phyloP scores from a whole-genome alignment of 371 early-diverging fungal genomes.

The Capillidium rhysosporum region DNA sequence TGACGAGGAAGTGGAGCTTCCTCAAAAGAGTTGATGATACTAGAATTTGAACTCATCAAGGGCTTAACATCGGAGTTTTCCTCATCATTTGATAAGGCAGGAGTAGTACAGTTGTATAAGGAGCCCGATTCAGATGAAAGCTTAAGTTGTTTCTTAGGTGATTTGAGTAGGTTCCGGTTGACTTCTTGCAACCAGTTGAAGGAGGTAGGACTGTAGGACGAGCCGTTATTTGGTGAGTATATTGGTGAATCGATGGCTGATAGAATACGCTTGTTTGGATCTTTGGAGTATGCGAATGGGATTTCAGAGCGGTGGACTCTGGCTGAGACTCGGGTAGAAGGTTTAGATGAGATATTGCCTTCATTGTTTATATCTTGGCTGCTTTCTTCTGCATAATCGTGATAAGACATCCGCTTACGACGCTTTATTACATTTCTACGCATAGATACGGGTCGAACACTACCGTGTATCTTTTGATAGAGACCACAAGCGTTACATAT shows the following conservation, averaged over 20 bases:
- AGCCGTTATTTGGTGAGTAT: constrained; percentile 10
- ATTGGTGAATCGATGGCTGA: constrained; percentile 7
- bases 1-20: no score
- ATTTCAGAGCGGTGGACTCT: no score
- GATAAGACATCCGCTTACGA: constrained; percentile 32
- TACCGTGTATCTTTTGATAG: constrained; percentile 61
- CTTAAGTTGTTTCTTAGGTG: constrained; percentile 3
- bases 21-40: no score
- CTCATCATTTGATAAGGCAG: constrained; percentile 14
- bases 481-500: constrained; percentile 81
- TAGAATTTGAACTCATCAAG: no score
- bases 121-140: constrained; percentile 3
- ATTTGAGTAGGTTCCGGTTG: background rate
- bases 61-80: constrained; percentile 14
- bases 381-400: constrained; percentile 6
- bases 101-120: background rate
- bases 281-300: no score
- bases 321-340: no score
- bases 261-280: no score
- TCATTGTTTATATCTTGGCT: constrained; percentile 4
- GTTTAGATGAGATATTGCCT: constrained; percentile 4
- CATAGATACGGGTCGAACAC: constrained; percentile 57
- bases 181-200: constrained; percentile 2
- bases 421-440: constrained; percentile 65
- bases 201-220: background rate